Base-by-base conservation (phyloP, 1,284 basidiomycete genomes). In the Tylopilus orsonianus region DNA sequence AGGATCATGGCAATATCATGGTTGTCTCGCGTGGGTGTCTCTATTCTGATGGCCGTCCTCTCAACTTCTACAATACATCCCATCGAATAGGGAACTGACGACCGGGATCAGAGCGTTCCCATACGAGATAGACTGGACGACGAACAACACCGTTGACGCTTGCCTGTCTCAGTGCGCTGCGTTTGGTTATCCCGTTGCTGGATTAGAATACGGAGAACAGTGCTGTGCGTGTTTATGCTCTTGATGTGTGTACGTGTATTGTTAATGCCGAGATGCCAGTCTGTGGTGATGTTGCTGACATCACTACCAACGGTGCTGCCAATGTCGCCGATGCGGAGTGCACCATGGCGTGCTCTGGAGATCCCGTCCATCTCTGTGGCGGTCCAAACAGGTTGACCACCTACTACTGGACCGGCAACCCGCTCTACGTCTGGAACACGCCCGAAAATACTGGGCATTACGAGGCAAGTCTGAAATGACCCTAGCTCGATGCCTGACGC, bases 171-270 rank as follows among this genome's bases (percentile, higher is more conserved):
- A 81, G 58, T 89, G 85, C 55, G 74, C 79, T 3, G 71, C 74
- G 0, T 88, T 78, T 53, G 86, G 86, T 5, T 89, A 77, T 57
- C 75, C 80, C 3, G 85, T 74, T 27, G 79, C 80, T 36, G 85
- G 83, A 22, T 70, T 81, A 52, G 86, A 88, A 48, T 79, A 71
- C 34, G 71, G 66, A 9, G 51, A 81, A 45, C 80, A 88, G 61
- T 87, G 86, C 68, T 87, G 85, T 85, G 57, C 56, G 83, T 71
- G 33, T 20, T 40, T 18, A 2, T 1, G 20, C 6, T 22, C 27
- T 6, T 18, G 12, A 6, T n/a, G 10, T 23, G 9, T 4, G 5
- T 7, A n/a, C n/a, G n/a, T n/a, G n/a, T n/a, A n/a, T n/a, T n/a
- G n/a, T n/a, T n/a, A n/a, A n/a, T n/a, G n/a, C n/a, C n/a, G n/a